Evolutionary conservation across 208 protist species (phyloP), one percentile per base, ranked within the genome.

Genomic region (Leishmania turanica): DNA sequence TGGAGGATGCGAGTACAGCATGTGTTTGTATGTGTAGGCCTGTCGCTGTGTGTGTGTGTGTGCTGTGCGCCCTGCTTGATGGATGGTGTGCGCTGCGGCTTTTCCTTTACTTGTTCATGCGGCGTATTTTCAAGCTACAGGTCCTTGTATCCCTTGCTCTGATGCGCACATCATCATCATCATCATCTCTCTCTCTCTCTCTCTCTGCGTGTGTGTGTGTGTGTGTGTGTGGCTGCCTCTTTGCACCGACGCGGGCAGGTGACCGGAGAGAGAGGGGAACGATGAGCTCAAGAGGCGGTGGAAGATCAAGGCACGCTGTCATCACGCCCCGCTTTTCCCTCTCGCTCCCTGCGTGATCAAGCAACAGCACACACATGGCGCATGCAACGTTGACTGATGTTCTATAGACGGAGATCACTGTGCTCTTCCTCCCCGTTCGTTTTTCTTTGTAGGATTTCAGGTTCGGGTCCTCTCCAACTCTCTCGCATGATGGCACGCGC

Each of bases 371-470:
- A 60, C n/a, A 60, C 42, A 37, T 58, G 45, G 45, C n/a, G 37
- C 45, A 49, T 60, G n/a, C n/a, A 27, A 34, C 17, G 37, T 70
- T 70, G 65, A 45, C 65, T 11, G 72, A 76, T 76, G 80, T 84
- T 80, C 53, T 79, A 84, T 84, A 84, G 80, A 76, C 3, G 31
- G 31, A 27, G 72, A 45, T 37, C 27, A 60, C 17, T 74, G 45
- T 37, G 24, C 27, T 74, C 27, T 54, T 56, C 31, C n/a, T 31
- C 45, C 24, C 45, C 2, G 3, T 40, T 74, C 53, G 37, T 51
- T 45, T 51, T 51, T 51, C 37, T 40, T 21, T 7, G 45, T 72
- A 17, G 21, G 45, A 2, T 70, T 68, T 70, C 65, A 47, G 65
- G 13, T 24, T 70, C 4, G 65, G 27, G n/a, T 70, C 37, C 65